A percentile compares a stretch with the other conserved stretches of the same genome.
Conservation (phyloP, 306 rosid genomes). For the Hippophae rhamnoides region DNA sequence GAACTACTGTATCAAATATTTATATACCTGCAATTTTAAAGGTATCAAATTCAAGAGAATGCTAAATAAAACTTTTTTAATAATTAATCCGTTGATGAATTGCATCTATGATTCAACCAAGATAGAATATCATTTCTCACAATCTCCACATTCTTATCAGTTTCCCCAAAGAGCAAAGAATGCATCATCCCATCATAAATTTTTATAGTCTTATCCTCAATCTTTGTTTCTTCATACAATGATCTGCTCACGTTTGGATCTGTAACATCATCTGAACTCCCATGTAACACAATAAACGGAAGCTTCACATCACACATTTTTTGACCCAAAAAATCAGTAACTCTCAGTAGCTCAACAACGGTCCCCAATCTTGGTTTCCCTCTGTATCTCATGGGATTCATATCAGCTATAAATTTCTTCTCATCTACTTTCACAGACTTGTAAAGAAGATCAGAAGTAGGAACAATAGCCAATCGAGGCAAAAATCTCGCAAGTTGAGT, state of each 20-base stretch:
- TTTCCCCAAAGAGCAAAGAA: slow-evolving; percentile 73
- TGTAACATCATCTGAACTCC: slow-evolving; percentile 73
- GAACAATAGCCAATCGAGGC: slow-evolving; percentile 66
- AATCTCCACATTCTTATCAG: slow-evolving; percentile 63
- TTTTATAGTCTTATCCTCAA: slow-evolving; percentile 43
- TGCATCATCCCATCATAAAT: slow-evolving; percentile 92
- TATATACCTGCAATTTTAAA: no score
- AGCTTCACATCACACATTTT: slow-evolving; percentile 43
- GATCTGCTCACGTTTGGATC: slow-evolving; percentile 68
- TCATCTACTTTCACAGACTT: slow-evolving; percentile 72
- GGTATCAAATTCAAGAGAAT: no score
- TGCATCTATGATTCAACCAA: slow-evolving; percentile 56
- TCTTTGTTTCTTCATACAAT: slow-evolving; percentile 33
- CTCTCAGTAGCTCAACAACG: slow-evolving; percentile 60
- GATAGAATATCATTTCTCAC: slow-evolving; percentile 46
- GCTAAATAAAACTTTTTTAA: no score
- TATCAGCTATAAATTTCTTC: slow-evolving; percentile 56
- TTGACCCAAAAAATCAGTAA: slow-evolving; percentile 41
- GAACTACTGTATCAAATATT: no score
- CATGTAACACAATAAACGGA: slow-evolving; percentile 76
- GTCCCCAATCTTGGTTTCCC: slow-evolving; percentile 84
- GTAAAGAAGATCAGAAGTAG: slow-evolving; percentile 59
- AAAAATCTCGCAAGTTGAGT: slow-evolving; percentile 39
- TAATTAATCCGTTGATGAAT: neutral
- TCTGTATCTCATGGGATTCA: slow-evolving; percentile 72